phyloP scores from a whole-genome alignment of 208 protist genomes.

The Leishmania tarentolae region DNA sequence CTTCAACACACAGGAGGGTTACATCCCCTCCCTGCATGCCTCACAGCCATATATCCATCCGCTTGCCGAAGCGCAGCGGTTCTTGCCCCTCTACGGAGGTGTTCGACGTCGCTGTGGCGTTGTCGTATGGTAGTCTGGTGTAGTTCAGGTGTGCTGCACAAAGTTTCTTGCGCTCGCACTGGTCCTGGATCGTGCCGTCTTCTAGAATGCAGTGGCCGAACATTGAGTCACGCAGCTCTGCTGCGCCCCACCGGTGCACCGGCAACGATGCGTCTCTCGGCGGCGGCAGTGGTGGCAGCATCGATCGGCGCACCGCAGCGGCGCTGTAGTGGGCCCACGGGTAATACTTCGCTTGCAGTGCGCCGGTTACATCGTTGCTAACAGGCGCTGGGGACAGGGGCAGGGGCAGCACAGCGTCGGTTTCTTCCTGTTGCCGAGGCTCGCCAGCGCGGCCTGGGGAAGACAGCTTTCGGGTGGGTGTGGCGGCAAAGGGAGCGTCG shows the following conservation, averaged over 20 bases:
- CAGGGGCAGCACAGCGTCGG: constrained; percentile 25
- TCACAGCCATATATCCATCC: constrained; percentile 25
- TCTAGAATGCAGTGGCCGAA: constrained; percentile 17
- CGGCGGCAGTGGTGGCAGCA: not conserved
- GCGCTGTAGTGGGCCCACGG: constrained; percentile 21
- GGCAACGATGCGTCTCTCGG: constrained; percentile 20
- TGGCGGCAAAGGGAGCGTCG: not conserved
- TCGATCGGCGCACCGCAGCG: not conserved
- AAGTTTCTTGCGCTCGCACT: constrained; percentile 20
- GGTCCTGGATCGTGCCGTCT: constrained; percentile 21
- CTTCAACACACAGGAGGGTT: not conserved
- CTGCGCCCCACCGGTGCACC: constrained; percentile 16
- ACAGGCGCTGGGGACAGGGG: constrained; percentile 19
- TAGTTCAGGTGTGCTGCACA: constrained; percentile 8
- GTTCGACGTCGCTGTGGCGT: constrained; percentile 30
- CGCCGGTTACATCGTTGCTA: constrained; percentile 10
- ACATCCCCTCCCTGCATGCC: not conserved
- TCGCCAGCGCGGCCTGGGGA: not conserved
- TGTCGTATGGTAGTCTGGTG: constrained; percentile 22
- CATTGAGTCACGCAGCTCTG: constrained; percentile 10
- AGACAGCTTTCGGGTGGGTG: not conserved
- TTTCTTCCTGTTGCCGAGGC: not conserved
- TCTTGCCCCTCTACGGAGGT: not conserved
- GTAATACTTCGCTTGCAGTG: constrained; percentile 19
- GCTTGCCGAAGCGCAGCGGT: constrained; percentile 23